Percentiles rank a stretch among this genome's conserved stretches.
These are phyloP conservation scores for Aspergillus glaucus DNA, from an alignment of 2,329 filamentous ascomycete genomes.

Conservation along the genomic window DNA sequence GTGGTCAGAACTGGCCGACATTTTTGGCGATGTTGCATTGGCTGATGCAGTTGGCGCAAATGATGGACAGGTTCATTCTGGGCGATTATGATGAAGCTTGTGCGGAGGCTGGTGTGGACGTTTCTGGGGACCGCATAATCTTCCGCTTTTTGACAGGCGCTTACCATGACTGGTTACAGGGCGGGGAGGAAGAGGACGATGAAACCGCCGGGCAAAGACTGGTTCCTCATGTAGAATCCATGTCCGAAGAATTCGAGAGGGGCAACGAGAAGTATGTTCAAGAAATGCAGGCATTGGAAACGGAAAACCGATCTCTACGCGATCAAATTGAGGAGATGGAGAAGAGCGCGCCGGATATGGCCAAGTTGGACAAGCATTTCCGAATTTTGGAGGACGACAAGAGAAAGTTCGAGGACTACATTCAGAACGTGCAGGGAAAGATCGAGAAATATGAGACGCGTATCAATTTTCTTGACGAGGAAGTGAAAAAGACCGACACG, in stretches of 20 bases:
- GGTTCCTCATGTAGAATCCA: slow-evolving; percentile 74
- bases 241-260: slow-evolving; percentile 80
- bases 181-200: slow-evolving; percentile 81
- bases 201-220: slow-evolving; percentile 75
- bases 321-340: slow-evolving; percentile 87
- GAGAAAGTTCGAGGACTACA: slow-evolving; percentile 93
- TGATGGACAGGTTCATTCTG: slow-evolving; percentile 75
- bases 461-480: slow-evolving; percentile 75
- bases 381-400: slow-evolving; percentile 92
- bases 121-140: slow-evolving; percentile 84
- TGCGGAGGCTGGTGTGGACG: slow-evolving; percentile 78
- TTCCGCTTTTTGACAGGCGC: slow-evolving; percentile 86
- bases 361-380: slow-evolving; percentile 79
- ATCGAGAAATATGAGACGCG: slow-evolving; percentile 82
- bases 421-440: slow-evolving; percentile 72
- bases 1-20: slow-evolving; percentile 93
- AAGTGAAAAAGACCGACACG: slow-evolving; percentile 69
- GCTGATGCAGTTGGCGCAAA: slow-evolving; percentile 97
- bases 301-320: slow-evolving; percentile 70
- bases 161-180: slow-evolving; percentile 88
- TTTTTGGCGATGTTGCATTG: slow-evolving; percentile 92
- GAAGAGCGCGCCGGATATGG: slow-evolving; percentile 76
- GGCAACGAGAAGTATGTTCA: slow-evolving; percentile 79
- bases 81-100: slow-evolving; percentile 88
- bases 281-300: slow-evolving; percentile 79